Conservation (phyloP, 345 rosid species). For the Gossypioides kirkii region DNA sequence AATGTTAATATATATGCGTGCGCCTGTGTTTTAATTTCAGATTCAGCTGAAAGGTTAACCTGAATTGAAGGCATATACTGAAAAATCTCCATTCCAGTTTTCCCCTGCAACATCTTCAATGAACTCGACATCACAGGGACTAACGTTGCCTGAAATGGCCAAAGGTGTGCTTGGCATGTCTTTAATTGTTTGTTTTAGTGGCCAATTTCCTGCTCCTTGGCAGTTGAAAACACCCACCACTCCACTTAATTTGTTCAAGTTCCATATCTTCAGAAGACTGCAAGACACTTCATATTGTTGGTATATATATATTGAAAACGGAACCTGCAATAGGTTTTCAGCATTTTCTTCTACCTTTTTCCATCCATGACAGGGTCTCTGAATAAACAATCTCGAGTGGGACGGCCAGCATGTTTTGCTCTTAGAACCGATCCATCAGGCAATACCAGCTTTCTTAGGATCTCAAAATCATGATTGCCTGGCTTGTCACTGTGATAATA, state of each 20-base stretch:
- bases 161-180: conserved; percentile 9
- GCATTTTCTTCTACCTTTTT: conserved; percentile 23
- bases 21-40: not conserved
- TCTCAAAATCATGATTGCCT: conserved; percentile 43
- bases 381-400: conserved; percentile 61
- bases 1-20: not conserved
- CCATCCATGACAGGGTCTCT: conserved; percentile 62
- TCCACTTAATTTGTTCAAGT: conserved; percentile 54
- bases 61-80: conserved; percentile 44
- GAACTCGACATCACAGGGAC: conserved; percentile 44
- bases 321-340: not conserved
- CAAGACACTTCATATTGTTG: conserved; percentile 7
- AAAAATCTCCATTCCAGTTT: conserved; percentile 52
- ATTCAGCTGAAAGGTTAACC: conserved; percentile 24
- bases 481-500: conserved; percentile 39
- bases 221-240: conserved; percentile 62
- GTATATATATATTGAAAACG: not conserved
- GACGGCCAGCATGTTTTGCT: conserved; percentile 61
- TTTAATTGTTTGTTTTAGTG: conserved; percentile 29
- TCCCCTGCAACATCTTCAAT: conserved; percentile 41
- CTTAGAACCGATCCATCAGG: conserved; percentile 60
- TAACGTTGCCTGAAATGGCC: conserved; percentile 31
- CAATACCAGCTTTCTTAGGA: conserved; percentile 55
- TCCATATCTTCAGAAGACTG: conserved; percentile 71
- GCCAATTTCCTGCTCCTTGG: conserved; percentile 69